A percentile compares a stretch with the other conserved stretches of the same genome.
These are phyloP conservation scores for Aspergillus diversus DNA, from an alignment of 495 filamentous ascomycete genomes.

Conservation along the genomic window DNA sequence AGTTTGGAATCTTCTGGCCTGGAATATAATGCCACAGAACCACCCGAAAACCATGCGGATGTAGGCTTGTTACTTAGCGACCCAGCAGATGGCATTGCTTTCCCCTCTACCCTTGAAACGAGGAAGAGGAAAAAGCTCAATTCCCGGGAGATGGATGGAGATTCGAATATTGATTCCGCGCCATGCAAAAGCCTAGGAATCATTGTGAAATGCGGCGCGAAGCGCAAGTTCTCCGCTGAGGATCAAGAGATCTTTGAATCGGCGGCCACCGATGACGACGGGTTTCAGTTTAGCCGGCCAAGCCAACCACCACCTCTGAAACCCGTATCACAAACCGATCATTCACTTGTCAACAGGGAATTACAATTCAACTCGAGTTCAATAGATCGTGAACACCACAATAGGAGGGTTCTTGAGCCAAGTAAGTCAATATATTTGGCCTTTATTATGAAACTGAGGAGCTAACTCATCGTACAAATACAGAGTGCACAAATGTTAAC, in stretches of 20 bases:
- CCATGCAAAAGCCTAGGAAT: constrained; percentile 8
- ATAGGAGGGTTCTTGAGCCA: constrained; percentile 61
- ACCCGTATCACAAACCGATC: constrained; percentile 16
- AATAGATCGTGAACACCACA: constrained; percentile 24
- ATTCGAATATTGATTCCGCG: neutral
- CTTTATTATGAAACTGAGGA: neutral
- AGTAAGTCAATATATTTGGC: constrained; percentile 49
- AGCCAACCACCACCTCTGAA: constrained; percentile 19
- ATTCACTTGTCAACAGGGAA: constrained; percentile 28
- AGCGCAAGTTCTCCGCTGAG: constrained; percentile 65
- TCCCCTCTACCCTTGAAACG: constrained; percentile 43
- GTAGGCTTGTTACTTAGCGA: neutral
- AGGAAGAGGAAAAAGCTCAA: constrained; percentile 54
- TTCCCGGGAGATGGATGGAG: constrained; percentile 37
- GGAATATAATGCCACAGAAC: constrained; percentile 56
- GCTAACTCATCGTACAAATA: constrained; percentile 28
- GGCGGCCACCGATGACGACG: constrained; percentile 40
- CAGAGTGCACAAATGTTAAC: constrained; percentile 60
- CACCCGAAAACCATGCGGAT: constrained; percentile 15
- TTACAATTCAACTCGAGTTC: constrained; percentile 20
- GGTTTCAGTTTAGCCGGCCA: constrained; percentile 54
- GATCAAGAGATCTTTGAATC: constrained; percentile 42
- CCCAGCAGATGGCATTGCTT: constrained; percentile 19
- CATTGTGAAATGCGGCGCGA: constrained; percentile 54
- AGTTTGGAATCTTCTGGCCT: constrained; percentile 65